phyloP scores from a whole-genome alignment of 257 asterid genomes.

The Ehretia macrophylla region DNA sequence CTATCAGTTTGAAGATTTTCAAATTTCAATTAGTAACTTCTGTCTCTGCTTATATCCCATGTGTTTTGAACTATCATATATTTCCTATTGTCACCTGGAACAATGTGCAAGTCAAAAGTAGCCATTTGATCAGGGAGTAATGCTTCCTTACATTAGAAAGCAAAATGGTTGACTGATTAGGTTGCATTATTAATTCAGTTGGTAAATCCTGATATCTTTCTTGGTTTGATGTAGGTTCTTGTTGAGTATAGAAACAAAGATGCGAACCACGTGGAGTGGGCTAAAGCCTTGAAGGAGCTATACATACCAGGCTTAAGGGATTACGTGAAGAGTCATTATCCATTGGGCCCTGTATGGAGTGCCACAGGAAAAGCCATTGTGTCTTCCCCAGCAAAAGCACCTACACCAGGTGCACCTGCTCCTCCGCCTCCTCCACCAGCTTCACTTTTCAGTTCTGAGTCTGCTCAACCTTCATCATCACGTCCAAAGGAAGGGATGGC shows the following conservation, averaged over 20 bases:
- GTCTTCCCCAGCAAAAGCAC: constrained; percentile 52
- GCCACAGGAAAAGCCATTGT: constrained; percentile 55
- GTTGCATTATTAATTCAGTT: constrained; percentile 2
- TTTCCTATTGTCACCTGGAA: too few species aligned
- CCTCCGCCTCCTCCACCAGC: constrained; percentile 94
- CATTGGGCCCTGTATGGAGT: constrained; percentile 97
- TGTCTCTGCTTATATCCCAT: too few species aligned
- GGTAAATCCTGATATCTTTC: constrained; percentile 3
- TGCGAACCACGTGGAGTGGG: constrained; percentile 92
- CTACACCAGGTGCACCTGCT: constrained; percentile 59
- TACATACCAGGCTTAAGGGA: constrained; percentile 93
- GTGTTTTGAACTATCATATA: too few species aligned
- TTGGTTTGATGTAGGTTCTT: constrained; percentile 49
- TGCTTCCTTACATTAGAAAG: too few species aligned
- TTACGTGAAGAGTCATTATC: constrained; percentile 79
- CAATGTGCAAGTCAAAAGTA: too few species aligned
- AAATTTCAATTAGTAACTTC: too few species aligned
- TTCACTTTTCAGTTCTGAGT: constrained; percentile 64
- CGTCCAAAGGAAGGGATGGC: constrained; percentile 87
- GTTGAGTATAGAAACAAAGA: constrained; percentile 91
- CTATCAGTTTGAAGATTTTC: too few species aligned
- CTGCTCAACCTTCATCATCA: constrained; percentile 68
- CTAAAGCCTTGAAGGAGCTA: constrained; percentile 88
- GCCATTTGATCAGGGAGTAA: too few species aligned
- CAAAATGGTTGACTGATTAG: too few species aligned